These are phyloP conservation scores for Suhomyces panamericanus DNA, from an alignment of 1,139 yeast genomes.

Conservation along the genomic window DNA sequence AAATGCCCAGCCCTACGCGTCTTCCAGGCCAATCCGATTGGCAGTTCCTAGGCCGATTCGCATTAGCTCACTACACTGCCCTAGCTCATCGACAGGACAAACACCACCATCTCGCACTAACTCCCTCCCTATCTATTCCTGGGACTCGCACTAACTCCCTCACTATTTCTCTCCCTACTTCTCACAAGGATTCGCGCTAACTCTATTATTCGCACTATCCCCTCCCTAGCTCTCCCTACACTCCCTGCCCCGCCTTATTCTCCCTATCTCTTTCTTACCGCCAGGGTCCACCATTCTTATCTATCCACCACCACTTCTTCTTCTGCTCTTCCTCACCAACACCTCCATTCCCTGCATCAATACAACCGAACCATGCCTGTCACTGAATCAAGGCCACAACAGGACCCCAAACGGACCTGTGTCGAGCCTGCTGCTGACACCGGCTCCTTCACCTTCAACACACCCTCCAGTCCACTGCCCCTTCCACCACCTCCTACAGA, in stretches of 20 bases:
- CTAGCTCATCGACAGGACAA: too few relatives aligned
- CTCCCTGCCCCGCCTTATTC: neutral
- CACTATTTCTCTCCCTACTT: too few relatives aligned
- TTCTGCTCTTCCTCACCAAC: neutral
- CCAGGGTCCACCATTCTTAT: neutral
- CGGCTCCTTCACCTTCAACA: constrained; percentile 6
- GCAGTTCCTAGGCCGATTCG: too few relatives aligned
- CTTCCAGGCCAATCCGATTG: too few relatives aligned
- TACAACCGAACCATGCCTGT: constrained; percentile 11
- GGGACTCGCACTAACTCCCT: too few relatives aligned
- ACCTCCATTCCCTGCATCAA: neutral
- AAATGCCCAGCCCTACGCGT: too few relatives aligned
- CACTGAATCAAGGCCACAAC: constrained; percentile 8
- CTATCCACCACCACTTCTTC: neutral
- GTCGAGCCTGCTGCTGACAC: neutral
- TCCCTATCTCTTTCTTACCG: neutral
- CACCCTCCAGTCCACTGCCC: constrained; percentile 2
- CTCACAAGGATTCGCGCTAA: too few relatives aligned
- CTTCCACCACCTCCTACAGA: constrained; percentile 3
- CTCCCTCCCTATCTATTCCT: too few relatives aligned
- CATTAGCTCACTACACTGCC: too few relatives aligned
- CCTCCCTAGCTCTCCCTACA: neutral
- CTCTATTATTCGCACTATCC: too few relatives aligned
- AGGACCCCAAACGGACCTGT: constrained; percentile 10
- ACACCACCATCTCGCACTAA: too few relatives aligned